Percentiles rank a stretch among this genome's conserved stretches.
phyloP scores from a whole-genome alignment of 1,139 yeast genomes.

The Yamadazyma dushanensis region DNA sequence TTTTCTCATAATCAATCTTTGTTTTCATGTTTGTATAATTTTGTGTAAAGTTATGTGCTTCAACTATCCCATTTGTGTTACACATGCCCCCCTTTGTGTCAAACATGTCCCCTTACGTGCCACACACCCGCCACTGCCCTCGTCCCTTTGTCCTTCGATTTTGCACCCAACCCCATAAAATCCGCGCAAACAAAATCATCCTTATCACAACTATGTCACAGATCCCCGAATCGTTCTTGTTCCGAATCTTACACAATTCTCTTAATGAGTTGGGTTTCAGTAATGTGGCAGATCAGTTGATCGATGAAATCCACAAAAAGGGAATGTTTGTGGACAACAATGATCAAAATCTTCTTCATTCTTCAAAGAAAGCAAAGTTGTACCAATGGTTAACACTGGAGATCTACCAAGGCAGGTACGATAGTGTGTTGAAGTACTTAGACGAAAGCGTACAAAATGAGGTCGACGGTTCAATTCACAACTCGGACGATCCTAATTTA shows the following conservation, averaged over 20 bases:
- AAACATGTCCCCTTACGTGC: too few species aligned
- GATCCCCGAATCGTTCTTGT: slow-evolving; percentile 24
- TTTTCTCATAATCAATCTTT: too few species aligned
- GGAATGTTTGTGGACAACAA: slow-evolving; percentile 9
- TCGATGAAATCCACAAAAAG: slow-evolving; percentile 15
- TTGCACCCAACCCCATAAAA: too few species aligned
- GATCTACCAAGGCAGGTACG: slow-evolving; percentile 26
- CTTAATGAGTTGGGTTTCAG: slow-evolving; percentile 21
- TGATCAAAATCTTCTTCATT: slow-evolving; percentile 6
- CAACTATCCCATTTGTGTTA: too few species aligned
- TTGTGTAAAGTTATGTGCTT: too few species aligned
- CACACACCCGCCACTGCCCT: too few species aligned
- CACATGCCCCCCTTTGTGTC: too few species aligned
- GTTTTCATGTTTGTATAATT: too few species aligned
- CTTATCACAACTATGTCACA: background rate
- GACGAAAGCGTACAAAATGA: slow-evolving; percentile 12
- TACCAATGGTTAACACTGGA: slow-evolving; percentile 26
- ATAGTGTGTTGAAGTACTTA: slow-evolving; percentile 18
- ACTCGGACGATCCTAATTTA: slow-evolving; percentile 12
- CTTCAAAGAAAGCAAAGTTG: slow-evolving; percentile 15
- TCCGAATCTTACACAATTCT: slow-evolving; percentile 32
- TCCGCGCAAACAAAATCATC: background rate
- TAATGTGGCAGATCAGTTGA: slow-evolving; percentile 14
- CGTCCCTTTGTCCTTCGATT: background rate
- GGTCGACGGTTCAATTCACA: too few species aligned